A percentile compares a stretch with the other conserved stretches of the same genome.
These are phyloP conservation scores for Clitoria ternatea DNA, from an alignment of 306 rosid species.

Conservation along the genomic window DNA sequence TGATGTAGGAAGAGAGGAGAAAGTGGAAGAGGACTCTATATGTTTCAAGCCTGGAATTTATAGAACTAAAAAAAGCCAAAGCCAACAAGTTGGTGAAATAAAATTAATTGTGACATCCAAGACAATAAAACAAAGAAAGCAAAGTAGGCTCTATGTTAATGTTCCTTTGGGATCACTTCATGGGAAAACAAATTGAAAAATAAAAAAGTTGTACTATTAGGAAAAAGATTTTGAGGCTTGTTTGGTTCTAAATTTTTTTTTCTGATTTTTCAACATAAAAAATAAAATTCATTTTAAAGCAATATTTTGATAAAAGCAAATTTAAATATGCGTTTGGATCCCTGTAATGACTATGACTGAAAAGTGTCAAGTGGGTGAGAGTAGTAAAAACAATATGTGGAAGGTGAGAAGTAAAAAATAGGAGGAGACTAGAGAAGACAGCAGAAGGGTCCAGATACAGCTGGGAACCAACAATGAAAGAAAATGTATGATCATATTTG, in stretches of 20 bases:
- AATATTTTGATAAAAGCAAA: too few relatives aligned
- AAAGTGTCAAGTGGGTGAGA: neutral
- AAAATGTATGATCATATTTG: constrained; percentile 22
- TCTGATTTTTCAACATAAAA: too few relatives aligned
- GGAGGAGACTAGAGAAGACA: constrained; percentile 9
- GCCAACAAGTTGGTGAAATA: constrained; percentile 22
- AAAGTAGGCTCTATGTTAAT: constrained; percentile 7
- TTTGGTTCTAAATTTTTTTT: too few relatives aligned
- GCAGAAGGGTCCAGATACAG: constrained; percentile 50
- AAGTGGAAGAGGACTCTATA: constrained; percentile 34
- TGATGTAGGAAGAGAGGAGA: neutral
- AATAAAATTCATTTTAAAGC: too few relatives aligned
- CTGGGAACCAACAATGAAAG: constrained; percentile 54
- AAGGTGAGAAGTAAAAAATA: neutral
- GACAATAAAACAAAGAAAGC: neutral
- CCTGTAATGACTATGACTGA: too few relatives aligned
- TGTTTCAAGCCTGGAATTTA: constrained; percentile 41
- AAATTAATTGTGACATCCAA: neutral
- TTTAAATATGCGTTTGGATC: too few relatives aligned
- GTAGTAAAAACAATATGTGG: constrained; percentile 24
- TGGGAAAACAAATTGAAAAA: neutral
- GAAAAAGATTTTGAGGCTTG: too few relatives aligned
- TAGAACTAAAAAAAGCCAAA: constrained; percentile 27
- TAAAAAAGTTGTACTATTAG: too few relatives aligned
- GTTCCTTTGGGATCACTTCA: constrained; percentile 8